Conservation (phyloP, 257 asterid genomes). For the Plantago elongata region DNA sequence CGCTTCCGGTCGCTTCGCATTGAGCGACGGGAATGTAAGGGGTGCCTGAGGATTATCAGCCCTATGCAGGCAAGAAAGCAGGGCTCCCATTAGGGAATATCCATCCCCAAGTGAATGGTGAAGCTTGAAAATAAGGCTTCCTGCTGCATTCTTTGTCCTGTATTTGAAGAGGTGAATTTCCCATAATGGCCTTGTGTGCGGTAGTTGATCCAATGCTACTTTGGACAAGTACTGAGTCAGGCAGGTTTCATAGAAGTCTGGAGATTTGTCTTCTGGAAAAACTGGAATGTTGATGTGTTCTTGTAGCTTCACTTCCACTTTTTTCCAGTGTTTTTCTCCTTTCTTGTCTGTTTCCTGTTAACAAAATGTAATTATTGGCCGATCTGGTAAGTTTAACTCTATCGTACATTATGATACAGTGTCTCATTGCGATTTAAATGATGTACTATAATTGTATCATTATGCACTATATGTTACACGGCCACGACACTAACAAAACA, state of each 20-base stretch:
- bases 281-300: conserved; percentile 16
- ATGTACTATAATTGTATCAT: too few species aligned
- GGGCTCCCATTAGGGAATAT: conserved; percentile 27
- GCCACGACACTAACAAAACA: too few species aligned
- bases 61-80: conserved; percentile 31
- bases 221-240: conserved; percentile 19
- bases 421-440: too few species aligned
- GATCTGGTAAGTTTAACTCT: too few species aligned
- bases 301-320: conserved; percentile 19
- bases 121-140: conserved; percentile 20
- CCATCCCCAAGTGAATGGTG: conserved; percentile 40
- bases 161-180: conserved; percentile 21
- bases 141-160: conserved; percentile 21
- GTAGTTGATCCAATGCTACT: conserved; percentile 15
- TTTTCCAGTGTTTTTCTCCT: conserved; percentile 29
- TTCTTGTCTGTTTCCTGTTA: conserved; percentile 12
- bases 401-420: too few species aligned
- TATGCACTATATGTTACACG: too few species aligned
- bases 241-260: conserved; percentile 16
- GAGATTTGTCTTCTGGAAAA: conserved; percentile 16
- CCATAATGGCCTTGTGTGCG: conserved; percentile 24
- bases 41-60: conserved; percentile 26
- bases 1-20: not conserved
- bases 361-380: too few species aligned
- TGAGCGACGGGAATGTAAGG: conserved; percentile 26